Base-by-base conservation (phyloP, 2,329 filamentous ascomycete genomes). In the Beauveria varroae region DNA sequence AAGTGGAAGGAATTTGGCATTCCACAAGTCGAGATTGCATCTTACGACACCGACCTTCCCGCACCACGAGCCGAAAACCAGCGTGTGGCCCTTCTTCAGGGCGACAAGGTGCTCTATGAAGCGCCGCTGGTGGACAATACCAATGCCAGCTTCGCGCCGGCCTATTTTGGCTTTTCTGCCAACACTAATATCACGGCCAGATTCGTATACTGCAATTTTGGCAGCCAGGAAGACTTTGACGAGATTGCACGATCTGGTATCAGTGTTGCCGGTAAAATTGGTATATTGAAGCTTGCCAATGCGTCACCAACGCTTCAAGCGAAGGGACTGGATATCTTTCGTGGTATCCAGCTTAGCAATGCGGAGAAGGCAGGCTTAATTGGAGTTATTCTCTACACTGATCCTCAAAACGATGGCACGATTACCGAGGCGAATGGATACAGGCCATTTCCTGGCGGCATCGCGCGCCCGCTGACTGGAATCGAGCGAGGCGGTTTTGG, bases 301-400 rank as follows among this genome's bases (percentile, higher is more conserved):
- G 55, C 55, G 72, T 93, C 56, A 85, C 88, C 66, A 90, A 95
- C 72, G 87, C 90, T 65, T 81, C 89, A 1, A 6, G 44, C 44
- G 0, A 50, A 28, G 2, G 46, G 46, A 8, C 46, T 58, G 4
- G 55, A 58, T 1, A 58, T 90, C 26, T 93, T 95, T 75, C 82
- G 91, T 44, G 91, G 91, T 0, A 75, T 96, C 51, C 96, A 95
- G 71, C 85, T 95, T 54, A 93, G 92, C 75, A 85, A 90, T 60
- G 90, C 91, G 0, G 86, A 93, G 69, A 89, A 96, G 65, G 79
- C 95, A 20, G 93, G 92, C 14, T 91, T 93, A 80, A 78, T 95
- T 40, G 93, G 91, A 16, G 83, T 84, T 10, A 78, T 96, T 54
- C 82, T 96, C 44, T 97, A 92, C 74, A 86, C 81, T 20, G 93